phyloP scores from a whole-genome alignment of 1,284 basidiomycete species.

The Grifola frondosa region DNA sequence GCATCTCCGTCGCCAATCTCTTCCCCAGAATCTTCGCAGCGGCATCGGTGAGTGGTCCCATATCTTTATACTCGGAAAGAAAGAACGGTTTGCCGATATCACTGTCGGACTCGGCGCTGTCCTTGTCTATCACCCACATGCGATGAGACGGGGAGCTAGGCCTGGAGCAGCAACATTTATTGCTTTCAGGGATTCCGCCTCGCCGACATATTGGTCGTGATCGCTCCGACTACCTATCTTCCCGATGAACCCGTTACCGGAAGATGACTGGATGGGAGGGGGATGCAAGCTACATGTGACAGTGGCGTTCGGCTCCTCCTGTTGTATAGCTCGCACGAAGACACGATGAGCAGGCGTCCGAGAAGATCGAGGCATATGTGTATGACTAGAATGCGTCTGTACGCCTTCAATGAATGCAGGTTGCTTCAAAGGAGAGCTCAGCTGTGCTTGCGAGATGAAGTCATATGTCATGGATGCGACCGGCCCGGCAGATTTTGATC shows the following conservation, averaged over 20 bases:
- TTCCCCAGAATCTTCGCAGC: slow-evolving; percentile 57
- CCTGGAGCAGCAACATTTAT: slow-evolving; percentile 66
- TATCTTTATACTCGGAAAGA: slow-evolving; percentile 73
- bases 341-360: slow-evolving; percentile 20
- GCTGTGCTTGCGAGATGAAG: too few species aligned
- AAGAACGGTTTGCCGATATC: slow-evolving; percentile 57
- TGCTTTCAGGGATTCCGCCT: slow-evolving; percentile 69
- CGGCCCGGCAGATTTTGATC: too few species aligned
- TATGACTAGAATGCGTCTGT: not conserved
- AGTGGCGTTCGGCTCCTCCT: slow-evolving; percentile 47
- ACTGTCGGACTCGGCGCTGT: slow-evolving; percentile 29
- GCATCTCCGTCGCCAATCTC: slow-evolving; percentile 66
- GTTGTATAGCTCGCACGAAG: slow-evolving; percentile 44
- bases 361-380: slow-evolving; percentile 1
- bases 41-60: slow-evolving; percentile 45
- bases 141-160: slow-evolving; percentile 63
- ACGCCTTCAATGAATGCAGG: not conserved
- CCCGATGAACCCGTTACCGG: slow-evolving; percentile 57
- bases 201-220: slow-evolving; percentile 66
- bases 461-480: too few species aligned
- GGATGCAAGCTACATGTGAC: slow-evolving; percentile 49
- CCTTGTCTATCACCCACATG: slow-evolving; percentile 44
- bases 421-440: too few species aligned
- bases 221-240: slow-evolving; percentile 56
- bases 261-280: slow-evolving; percentile 55